Conservation (phyloP, 306 rosid genomes). For the Ormosia emarginata region DNA sequence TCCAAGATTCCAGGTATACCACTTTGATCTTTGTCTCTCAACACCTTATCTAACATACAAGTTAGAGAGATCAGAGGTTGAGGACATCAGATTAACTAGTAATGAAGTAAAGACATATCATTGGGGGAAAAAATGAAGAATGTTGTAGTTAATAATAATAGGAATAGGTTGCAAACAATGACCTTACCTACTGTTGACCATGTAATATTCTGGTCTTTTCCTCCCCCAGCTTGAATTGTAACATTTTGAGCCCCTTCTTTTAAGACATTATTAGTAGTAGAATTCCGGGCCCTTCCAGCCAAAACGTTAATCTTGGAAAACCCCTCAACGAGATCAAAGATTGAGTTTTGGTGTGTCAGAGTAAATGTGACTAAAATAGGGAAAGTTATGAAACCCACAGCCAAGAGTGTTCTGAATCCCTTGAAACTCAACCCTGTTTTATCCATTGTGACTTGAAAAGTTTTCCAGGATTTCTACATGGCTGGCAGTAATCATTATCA, state of each 20-base stretch:
- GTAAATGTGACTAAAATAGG: constrained; percentile 15
- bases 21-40: constrained; percentile 4
- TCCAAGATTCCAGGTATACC: background rate
- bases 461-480: background rate
- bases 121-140: background rate
- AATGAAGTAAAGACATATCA: background rate
- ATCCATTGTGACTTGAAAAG: constrained; percentile 12
- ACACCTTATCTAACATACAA: constrained; percentile 22
- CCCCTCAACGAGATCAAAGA: constrained; percentile 12
- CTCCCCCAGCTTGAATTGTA: background rate
- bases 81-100: background rate
- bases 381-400: constrained; percentile 4
- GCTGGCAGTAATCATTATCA: background rate
- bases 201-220: constrained; percentile 3
- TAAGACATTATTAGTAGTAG: background rate
- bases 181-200: constrained; percentile 19
- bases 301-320: constrained; percentile 8
- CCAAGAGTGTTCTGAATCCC: constrained; percentile 13
- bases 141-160: background rate
- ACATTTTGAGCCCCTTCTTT: background rate
- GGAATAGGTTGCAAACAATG: background rate
- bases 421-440: constrained; percentile 23
- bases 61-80: background rate
- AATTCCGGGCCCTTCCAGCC: background rate
- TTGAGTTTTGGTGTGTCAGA: constrained; percentile 25